phyloP scores from a whole-genome alignment of 2,329 filamentous ascomycete species.

The Tolypocladium ophioglossoides region DNA sequence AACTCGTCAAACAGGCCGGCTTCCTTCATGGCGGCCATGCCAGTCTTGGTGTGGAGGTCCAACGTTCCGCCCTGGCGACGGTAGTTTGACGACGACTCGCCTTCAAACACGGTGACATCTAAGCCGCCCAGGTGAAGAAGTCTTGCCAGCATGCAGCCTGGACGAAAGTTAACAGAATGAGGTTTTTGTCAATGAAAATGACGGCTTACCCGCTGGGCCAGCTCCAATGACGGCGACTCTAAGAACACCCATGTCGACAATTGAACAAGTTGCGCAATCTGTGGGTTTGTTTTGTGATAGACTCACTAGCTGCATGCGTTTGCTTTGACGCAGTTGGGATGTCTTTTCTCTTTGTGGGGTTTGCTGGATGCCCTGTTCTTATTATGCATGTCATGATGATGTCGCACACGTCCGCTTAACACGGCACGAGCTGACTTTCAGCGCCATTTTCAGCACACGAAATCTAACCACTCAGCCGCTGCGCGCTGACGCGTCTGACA shows the following conservation, averaged over 20 bases:
- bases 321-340: not conserved
- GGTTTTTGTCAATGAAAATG: too few species aligned
- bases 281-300: not conserved
- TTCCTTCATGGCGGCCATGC: slow-evolving; percentile 38
- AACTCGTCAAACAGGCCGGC: slow-evolving; percentile 40
- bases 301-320: not conserved
- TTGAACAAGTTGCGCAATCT: too few species aligned
- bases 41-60: slow-evolving; percentile 40
- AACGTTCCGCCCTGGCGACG: slow-evolving; percentile 41
- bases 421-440: not conserved
- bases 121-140: slow-evolving; percentile 37
- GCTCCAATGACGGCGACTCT: not conserved
- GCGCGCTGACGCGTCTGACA: not conserved
- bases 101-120: slow-evolving; percentile 39
- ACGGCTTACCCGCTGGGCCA: not conserved
- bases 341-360: not conserved
- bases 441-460: too few species aligned
- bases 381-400: not conserved
- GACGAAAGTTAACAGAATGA: not conserved
- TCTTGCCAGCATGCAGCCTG: slow-evolving; percentile 27
- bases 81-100: slow-evolving; percentile 30
- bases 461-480: too few species aligned
- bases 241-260: not conserved
- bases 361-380: too few species aligned
- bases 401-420: not conserved